Evolutionary conservation across 768 basidiomycete species (phyloP).

Genomic region (Podaxis carcinomalis): DNA sequence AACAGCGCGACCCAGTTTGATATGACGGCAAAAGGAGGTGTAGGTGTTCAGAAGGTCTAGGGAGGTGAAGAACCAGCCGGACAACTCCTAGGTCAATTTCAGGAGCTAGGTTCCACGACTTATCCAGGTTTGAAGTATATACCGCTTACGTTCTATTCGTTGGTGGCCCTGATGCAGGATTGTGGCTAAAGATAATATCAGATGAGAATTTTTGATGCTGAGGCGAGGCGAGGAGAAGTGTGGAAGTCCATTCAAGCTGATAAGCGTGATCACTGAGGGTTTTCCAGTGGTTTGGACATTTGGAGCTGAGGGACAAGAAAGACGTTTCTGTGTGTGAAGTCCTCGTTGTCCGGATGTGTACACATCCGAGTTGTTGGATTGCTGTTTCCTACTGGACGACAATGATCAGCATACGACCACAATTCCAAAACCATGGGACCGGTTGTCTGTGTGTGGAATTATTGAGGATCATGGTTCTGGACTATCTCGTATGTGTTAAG

Average conservation of each 20-base stretch:
- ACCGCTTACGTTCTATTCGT: neutral
- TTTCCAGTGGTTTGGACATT: no score
- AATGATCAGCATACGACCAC: neutral
- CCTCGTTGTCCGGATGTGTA: constrained; percentile 1
- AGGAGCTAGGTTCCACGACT: neutral
- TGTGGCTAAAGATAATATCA: neutral
- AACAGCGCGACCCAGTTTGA: neutral
- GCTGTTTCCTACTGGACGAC: neutral
- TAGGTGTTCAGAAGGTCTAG: neutral
- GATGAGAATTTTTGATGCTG: neutral
- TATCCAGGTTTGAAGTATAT: neutral
- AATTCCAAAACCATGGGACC: neutral
- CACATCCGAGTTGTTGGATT: neutral
- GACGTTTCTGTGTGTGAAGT: neutral
- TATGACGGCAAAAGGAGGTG: neutral
- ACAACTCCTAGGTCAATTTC: neutral
- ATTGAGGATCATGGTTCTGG: constrained; percentile 4
- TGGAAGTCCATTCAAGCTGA: neutral
- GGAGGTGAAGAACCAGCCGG: constrained; percentile 1
- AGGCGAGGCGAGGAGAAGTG: neutral
- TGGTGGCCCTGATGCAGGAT: neutral
- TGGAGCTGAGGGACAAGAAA: neutral
- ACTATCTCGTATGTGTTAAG: neutral
- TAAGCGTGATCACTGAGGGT: neutral
- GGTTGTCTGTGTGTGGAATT: neutral